These are phyloP conservation scores for Xylaria sp. DNA, from an alignment of 2,329 filamentous ascomycete genomes.

Conservation along the genomic window DNA sequence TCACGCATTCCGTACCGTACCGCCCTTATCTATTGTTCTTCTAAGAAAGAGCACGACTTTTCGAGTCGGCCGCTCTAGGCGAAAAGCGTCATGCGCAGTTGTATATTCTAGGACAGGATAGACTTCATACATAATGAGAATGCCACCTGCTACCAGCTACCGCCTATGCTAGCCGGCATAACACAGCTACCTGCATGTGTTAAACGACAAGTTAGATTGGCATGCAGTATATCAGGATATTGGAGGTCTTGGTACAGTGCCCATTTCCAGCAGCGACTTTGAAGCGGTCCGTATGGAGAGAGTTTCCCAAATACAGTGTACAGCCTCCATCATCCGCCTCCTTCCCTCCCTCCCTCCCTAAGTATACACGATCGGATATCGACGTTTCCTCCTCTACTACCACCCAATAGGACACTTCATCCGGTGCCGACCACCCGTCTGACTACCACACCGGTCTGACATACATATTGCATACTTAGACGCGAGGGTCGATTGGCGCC, in stretches of 20 bases:
- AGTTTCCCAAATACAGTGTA: no score
- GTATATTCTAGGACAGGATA: not conserved
- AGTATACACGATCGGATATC: not conserved
- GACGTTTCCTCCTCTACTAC: not conserved
- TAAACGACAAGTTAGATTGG: no score
- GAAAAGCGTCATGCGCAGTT: not conserved
- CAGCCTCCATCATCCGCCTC: no score
- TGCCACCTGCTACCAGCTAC: not conserved
- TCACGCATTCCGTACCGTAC: not conserved
- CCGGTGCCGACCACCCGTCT: constrained; percentile 7
- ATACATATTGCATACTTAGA: constrained; percentile 11
- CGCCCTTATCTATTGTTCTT: not conserved
- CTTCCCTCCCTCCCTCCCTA: not conserved
- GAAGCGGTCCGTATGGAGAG: no score
- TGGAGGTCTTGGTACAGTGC: no score
- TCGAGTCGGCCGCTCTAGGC: not conserved
- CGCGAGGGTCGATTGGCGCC: constrained; percentile 11
- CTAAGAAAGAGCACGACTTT: no score
- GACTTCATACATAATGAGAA: not conserved
- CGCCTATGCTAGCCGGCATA: not conserved
- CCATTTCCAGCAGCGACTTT: no score
- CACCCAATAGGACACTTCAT: not conserved
- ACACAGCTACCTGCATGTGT: no score
- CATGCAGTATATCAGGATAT: no score
- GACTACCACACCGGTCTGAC: constrained; percentile 19